Evolutionary conservation across 257 asterid species (phyloP), one percentile per base, ranked within the genome.

Genomic region (Lycium ferocissimum): DNA sequence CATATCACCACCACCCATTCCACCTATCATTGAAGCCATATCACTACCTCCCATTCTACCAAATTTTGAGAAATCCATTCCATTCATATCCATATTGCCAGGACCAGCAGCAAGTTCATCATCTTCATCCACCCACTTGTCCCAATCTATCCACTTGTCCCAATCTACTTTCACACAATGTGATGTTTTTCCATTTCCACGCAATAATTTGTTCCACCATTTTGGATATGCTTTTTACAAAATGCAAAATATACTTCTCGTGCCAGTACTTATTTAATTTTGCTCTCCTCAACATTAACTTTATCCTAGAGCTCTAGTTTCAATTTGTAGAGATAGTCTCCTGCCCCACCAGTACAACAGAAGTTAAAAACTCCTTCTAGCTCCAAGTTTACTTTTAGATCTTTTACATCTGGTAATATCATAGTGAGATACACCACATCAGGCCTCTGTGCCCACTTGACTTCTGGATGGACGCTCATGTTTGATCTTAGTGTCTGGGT

Each of bases 61-160:
- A 84, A 15, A 12, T 73, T 3, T 98, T 14, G 99, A 95, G 92
- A 95, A 95, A 87, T 94, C 99, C 99, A 95, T 95, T 51, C 96
- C 95, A 73, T 98, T 96, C 90, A 90, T 8, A 87, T 95, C 99
- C 62, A 91, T 5, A 83, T 95, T 97, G 17, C 91, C 84, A 17
- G 99, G 94, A 84, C 95, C 75, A 63, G 75, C 88, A 90, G 94
- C 98, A 80, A 93, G 80, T 43, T 93, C 95, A 43, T 93, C 98
- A 88, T 94, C 99, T 89, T 94, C 97, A 82, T 96, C 99, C 37
- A 89, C 99, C 99, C 99, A 96, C 84, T 93, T 96, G 86, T 96
- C 99, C 99, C 98, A 96, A 85, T 96, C 99, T 80, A 94, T n/a
- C 99, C 99, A 96, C 84, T 93, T 96, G 86, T 96, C 99, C 99